phyloP scores from a whole-genome alignment of 331 rosid species.

The Pyrus hybrid region DNA sequence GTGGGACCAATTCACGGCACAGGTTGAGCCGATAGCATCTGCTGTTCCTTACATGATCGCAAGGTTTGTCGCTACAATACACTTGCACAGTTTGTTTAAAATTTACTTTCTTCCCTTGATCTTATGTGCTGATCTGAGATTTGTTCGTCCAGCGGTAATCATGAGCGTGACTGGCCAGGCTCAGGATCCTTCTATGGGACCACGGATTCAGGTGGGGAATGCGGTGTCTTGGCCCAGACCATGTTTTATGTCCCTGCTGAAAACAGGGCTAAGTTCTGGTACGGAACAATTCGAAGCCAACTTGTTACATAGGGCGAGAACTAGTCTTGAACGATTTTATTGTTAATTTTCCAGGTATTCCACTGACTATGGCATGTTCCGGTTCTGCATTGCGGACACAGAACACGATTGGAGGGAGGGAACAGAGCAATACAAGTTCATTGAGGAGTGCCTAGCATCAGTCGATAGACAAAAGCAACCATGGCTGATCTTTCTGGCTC shows the following conservation, averaged over 20 bases:
- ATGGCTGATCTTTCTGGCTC: conserved; percentile 82
- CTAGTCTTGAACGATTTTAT: background rate
- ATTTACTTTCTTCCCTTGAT: background rate
- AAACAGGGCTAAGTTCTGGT: conserved; percentile 88
- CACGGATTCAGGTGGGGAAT: conserved; percentile 91
- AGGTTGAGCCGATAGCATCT: conserved; percentile 84
- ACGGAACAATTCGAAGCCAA: background rate
- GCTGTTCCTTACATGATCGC: conserved; percentile 88
- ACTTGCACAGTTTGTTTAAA: background rate
- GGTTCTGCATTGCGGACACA: conserved; percentile 79
- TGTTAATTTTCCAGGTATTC: conserved; percentile 50
- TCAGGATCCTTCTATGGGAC: conserved; percentile 74
- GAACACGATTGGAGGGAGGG: conserved; percentile 94
- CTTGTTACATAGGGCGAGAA: background rate
- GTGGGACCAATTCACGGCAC: conserved; percentile 93
- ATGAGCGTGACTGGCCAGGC: conserved; percentile 93
- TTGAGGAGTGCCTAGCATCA: conserved; percentile 70
- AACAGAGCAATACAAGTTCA: conserved; percentile 72
- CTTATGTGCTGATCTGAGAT: conserved; percentile 10
- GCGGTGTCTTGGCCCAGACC: conserved; percentile 79
- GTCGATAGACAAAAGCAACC: conserved; percentile 95
- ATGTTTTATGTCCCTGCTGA: conserved; percentile 86
- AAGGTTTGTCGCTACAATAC: conserved; percentile 38
- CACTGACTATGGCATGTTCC: conserved; percentile 85
- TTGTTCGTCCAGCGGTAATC: conserved; percentile 65